These are phyloP conservation scores for Mariannaea elegans DNA, from an alignment of 2,329 filamentous ascomycete genomes.

Conservation along the genomic window DNA sequence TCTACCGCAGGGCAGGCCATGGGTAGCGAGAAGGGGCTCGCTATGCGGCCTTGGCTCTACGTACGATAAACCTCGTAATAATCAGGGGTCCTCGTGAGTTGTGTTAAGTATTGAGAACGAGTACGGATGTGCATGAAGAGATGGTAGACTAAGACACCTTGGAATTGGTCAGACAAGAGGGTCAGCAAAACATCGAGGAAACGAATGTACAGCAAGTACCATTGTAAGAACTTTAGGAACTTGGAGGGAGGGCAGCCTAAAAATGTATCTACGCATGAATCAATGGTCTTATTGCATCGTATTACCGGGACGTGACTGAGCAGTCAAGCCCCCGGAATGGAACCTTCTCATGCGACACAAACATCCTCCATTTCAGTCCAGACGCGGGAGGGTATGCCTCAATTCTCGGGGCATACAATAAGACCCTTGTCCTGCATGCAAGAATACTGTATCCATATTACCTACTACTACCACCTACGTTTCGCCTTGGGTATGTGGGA, in stretches of 20 bases:
- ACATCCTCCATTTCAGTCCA: not conserved
- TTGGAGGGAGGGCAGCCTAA: no score
- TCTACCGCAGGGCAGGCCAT: not conserved
- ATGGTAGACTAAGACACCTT: no score
- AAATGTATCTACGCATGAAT: no score
- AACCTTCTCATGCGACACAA: not conserved
- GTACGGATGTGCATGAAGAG: not conserved
- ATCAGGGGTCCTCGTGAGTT: not conserved
- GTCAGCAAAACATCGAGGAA: no score
- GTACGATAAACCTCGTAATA: not conserved
- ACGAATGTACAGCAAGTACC: no score
- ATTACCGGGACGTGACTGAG: not conserved
- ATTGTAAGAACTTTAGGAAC: no score
- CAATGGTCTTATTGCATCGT: not conserved
- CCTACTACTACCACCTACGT: not conserved
- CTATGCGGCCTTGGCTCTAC: conserved; percentile 4
- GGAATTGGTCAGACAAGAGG: no score
- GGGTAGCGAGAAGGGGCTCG: conserved; percentile 2
- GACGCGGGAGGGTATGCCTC: not conserved
- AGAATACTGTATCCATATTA: not conserved
- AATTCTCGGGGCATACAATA: not conserved
- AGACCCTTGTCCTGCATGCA: not conserved
- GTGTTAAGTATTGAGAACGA: not conserved
- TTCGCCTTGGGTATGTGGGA: no score
- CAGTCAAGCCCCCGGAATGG: no score